These are phyloP conservation scores for Coelastrella sp. DNA, from an alignment of 139 green algal species.

Conservation along the genomic window DNA sequence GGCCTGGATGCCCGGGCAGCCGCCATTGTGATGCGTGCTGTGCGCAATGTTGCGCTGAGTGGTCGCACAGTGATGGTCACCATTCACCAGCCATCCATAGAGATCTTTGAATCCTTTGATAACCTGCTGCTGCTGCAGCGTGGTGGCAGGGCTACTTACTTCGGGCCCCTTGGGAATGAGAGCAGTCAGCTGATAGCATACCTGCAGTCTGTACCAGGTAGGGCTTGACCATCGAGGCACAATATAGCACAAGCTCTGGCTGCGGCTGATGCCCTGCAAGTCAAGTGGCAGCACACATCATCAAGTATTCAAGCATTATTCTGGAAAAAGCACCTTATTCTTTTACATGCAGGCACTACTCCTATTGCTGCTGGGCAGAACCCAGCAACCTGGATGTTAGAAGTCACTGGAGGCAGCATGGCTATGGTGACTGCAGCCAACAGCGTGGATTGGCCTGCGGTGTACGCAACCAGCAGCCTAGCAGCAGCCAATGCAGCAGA, in stretches of 20 bases:
- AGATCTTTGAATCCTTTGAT: slow-evolving; percentile 87
- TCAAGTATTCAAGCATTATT: not conserved
- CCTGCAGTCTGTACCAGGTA: slow-evolving; percentile 49
- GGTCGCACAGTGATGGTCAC: slow-evolving; percentile 92
- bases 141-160: slow-evolving; percentile 89
- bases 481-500: slow-evolving; percentile 27
- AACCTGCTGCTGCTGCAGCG: slow-evolving; percentile 85
- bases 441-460: slow-evolving; percentile 34
- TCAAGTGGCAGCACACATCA: not conserved
- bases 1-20: slow-evolving; percentile 92
- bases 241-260: not conserved
- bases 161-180: slow-evolving; percentile 84
- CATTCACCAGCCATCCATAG: slow-evolving; percentile 92
- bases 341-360: slow-evolving; percentile 13
- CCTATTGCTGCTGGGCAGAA: slow-evolving; percentile 59
- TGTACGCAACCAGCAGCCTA: slow-evolving; percentile 38
- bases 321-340: not conserved
- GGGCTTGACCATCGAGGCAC: not conserved
- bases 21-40: slow-evolving; percentile 88
- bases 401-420: slow-evolving; percentile 58
- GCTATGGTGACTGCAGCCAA: slow-evolving; percentile 18
- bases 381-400: slow-evolving; percentile 89
- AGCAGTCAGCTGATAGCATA: slow-evolving; percentile 76
- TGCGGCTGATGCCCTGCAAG: not conserved
- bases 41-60: slow-evolving; percentile 83